phyloP scores from a whole-genome alignment of 2,329 filamentous ascomycete species.

The Colletotrichum cordylinicola region DNA sequence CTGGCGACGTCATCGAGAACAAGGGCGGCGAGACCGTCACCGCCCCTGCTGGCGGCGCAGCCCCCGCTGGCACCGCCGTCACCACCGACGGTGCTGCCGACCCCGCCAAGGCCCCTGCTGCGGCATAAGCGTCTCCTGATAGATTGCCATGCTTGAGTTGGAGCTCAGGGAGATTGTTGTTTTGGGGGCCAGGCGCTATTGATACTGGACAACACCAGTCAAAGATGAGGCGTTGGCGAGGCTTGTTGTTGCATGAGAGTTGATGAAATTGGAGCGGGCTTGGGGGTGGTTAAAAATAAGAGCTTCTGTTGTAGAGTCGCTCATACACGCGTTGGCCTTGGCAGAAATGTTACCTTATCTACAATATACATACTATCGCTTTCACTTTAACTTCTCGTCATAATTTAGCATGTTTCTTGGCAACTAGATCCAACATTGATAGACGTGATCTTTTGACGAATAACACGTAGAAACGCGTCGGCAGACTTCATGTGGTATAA shows the following conservation, averaged over 20 bases:
- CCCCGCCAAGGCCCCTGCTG: slow-evolving; percentile 36
- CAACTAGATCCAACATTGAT: not conserved
- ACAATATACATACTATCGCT: slow-evolving; percentile 17
- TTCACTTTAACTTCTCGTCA: not conserved
- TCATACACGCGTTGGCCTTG: not conserved
- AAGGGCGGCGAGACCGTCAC: slow-evolving; percentile 42
- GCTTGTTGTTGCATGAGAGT: slow-evolving; percentile 7
- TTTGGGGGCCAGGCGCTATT: slow-evolving; percentile 17
- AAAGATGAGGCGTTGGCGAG: slow-evolving; percentile 19
- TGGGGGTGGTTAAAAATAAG: slow-evolving; percentile 13
- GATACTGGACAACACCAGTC: slow-evolving; percentile 18
- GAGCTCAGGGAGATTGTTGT: not conserved
- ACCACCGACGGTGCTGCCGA: slow-evolving; percentile 34
- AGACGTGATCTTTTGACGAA: not conserved
- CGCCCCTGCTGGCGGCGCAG: slow-evolving; percentile 32
- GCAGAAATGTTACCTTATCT: not conserved
- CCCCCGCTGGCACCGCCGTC: slow-evolving; percentile 33
- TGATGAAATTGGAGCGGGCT: not conserved
- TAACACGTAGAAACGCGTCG: not conserved
- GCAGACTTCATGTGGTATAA: not conserved
- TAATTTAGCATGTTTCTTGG: not conserved
- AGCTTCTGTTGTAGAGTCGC: slow-evolving; percentile 15
- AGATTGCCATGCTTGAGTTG: not conserved
- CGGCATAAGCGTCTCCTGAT: slow-evolving; percentile 31
- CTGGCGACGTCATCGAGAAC: slow-evolving; percentile 42